Evolutionary conservation across 176 grass and related monocot genomes (phyloP).

Genomic region (Ampelocalamus luodianensis): DNA sequence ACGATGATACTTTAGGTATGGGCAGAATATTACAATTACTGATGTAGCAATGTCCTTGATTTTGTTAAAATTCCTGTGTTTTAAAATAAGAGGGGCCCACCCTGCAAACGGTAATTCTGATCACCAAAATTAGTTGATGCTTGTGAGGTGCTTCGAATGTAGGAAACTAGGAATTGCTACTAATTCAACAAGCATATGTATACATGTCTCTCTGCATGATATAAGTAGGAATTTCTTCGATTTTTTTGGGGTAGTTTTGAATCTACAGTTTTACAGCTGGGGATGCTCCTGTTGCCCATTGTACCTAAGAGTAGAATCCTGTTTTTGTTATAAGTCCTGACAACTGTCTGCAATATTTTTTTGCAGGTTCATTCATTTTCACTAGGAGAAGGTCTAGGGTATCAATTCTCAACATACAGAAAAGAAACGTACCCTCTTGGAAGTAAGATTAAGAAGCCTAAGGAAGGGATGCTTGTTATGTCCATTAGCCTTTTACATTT

Average conservation of each 20-base stretch:
- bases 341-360: constrained; percentile 2
- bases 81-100: neutral
- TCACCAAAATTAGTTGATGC: neutral
- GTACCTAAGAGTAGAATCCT: neutral
- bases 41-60: neutral
- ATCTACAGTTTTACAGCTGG: neutral
- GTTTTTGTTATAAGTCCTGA: neutral
- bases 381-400: neutral
- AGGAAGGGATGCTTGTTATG: constrained; percentile 41
- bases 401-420: constrained; percentile 14
- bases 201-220: constrained; percentile 1
- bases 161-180: neutral
- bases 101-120: neutral
- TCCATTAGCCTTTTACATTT: constrained; percentile 38
- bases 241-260: neutral
- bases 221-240: neutral
- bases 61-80: constrained; percentile 1
- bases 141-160: constrained; percentile 1
- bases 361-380: constrained; percentile 11
- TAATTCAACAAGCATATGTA: constrained; percentile 19
- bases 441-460: constrained; percentile 38
- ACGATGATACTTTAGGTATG: constrained; percentile 62
- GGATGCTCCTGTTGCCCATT: neutral
- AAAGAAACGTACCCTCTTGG: constrained; percentile 3
- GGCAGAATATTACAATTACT: constrained; percentile 13